Base-by-base conservation (phyloP, 768 basidiomycete genomes). In the Naematelia encephala region DNA sequence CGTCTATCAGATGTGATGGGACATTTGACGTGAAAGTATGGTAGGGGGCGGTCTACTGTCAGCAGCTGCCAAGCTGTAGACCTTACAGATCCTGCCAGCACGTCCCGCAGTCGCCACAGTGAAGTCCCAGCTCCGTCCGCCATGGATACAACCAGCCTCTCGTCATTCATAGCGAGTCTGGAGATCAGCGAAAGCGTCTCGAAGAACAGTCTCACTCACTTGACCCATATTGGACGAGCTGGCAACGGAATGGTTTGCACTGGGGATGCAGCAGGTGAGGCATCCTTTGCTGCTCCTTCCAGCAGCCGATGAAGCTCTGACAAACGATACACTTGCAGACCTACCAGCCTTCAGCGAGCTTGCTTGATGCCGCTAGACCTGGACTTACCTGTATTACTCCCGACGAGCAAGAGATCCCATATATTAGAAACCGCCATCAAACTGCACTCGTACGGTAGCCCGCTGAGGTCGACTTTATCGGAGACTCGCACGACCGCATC, bases 401-500 rank as follows among this genome's bases (percentile, higher is more conserved):
- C 75, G 2, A 66, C 70, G 21, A 74, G 64, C 44, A 72, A 25
- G 42, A 77, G 51, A n/a, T 66, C 70, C 69, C 68, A 73, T 0
- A 28, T 54, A 53, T 74, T 75, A 5, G 72, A 70, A 2, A 75
- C 66, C 0, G 64, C 75, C 58, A 77, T 39, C 45, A 77, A 56
- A 51, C 64, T 70, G 51, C 69, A 68, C 49, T 74, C 69, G 19
- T 61, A 52, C 4, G 75, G 75, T 23, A 77, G 59, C 1, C 60
- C 60, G 8, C 66, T 64, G n/a, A 77, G 59, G 22, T 68, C 59
- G 11, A 72, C 50, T 21, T 62, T 62, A 12, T 73, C 72, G 1
- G 70, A 56, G 4, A 77, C 69, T 23, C 72, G 62, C 12, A 77
- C 72, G 34, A 68, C 60, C 25, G 72, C 70, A 64, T 75, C 75